Evolutionary conservation across 2,329 filamentous ascomycete species (phyloP).

Genomic region (Madurella fahalii): DNA sequence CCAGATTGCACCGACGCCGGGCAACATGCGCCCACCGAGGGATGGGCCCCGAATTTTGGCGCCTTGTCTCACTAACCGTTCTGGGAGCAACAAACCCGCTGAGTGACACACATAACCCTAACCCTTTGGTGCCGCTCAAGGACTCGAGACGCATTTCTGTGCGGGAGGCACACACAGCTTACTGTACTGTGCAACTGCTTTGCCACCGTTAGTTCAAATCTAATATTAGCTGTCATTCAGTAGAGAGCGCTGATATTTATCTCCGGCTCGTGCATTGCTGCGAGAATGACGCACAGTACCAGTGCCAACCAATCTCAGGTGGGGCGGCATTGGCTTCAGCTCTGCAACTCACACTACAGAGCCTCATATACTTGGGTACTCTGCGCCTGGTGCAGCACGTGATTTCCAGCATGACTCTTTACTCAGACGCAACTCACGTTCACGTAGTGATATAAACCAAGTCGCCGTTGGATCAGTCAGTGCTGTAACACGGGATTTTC

Average conservation of each 20-base stretch:
- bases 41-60: constrained; percentile 17
- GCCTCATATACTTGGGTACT: no score
- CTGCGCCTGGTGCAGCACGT: no score
- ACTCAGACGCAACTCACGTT: background rate
- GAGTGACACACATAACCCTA: constrained; percentile 7
- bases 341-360: background rate
- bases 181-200: no score
- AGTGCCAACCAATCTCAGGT: background rate
- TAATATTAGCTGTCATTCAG: background rate
- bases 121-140: constrained; percentile 1
- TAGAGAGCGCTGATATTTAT: background rate
- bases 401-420: background rate
- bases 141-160: no score
- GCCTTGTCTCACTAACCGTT: constrained; percentile 3
- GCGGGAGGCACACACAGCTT: no score
- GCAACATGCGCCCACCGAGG: constrained; percentile 17
- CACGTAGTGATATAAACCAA: no score
- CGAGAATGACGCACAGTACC: background rate
- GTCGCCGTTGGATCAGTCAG: no score
- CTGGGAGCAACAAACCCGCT: background rate
- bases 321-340: background rate
- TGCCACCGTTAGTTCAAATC: no score
- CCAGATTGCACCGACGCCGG: constrained; percentile 28
- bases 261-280: background rate
- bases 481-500: no score